These are phyloP conservation scores for Verticillium dahliae DNA, from an alignment of 2,329 filamentous ascomycete genomes.

Conservation along the genomic window DNA sequence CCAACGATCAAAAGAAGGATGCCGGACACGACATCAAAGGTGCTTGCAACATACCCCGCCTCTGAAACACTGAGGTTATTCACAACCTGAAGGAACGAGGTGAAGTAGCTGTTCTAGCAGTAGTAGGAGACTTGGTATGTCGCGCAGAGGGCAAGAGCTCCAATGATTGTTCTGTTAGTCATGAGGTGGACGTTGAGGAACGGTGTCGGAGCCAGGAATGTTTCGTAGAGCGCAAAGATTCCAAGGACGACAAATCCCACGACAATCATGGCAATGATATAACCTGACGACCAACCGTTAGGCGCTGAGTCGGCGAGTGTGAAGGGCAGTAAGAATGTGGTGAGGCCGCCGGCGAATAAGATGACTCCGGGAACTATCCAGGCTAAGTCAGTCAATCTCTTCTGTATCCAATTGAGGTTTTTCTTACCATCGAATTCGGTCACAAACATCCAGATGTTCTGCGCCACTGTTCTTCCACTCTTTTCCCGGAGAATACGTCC, in stretches of 20 bases:
- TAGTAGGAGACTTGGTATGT: constrained; percentile 38
- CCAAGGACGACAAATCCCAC: constrained; percentile 53
- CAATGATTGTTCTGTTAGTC: constrained; percentile 43
- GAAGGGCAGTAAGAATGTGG: constrained; percentile 59
- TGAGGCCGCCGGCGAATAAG: constrained; percentile 49
- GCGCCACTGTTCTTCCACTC: constrained; percentile 31
- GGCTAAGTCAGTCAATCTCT: neutral
- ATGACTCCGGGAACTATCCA: constrained; percentile 42
- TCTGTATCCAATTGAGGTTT: neutral
- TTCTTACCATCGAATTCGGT: constrained; percentile 49
- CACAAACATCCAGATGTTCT: constrained; percentile 43
- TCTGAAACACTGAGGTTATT: constrained; percentile 32
- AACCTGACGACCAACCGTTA: constrained; percentile 42
- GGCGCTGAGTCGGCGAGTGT: constrained; percentile 43
- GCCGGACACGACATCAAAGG: constrained; percentile 43
- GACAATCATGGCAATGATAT: constrained; percentile 55
- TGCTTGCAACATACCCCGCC: constrained; percentile 40
- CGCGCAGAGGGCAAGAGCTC: constrained; percentile 41
- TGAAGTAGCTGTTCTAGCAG: constrained; percentile 46
- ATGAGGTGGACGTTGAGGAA: constrained; percentile 49
- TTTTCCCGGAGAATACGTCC: constrained; percentile 8
- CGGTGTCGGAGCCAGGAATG: constrained; percentile 46
- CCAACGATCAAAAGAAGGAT: constrained; percentile 42
- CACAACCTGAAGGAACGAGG: constrained; percentile 50
- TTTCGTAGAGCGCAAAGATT: constrained; percentile 51